Evolutionary conservation across 225 moss, liverwort and hornwort species (phyloP).

Genomic region (Lunularia cruciata): DNA sequence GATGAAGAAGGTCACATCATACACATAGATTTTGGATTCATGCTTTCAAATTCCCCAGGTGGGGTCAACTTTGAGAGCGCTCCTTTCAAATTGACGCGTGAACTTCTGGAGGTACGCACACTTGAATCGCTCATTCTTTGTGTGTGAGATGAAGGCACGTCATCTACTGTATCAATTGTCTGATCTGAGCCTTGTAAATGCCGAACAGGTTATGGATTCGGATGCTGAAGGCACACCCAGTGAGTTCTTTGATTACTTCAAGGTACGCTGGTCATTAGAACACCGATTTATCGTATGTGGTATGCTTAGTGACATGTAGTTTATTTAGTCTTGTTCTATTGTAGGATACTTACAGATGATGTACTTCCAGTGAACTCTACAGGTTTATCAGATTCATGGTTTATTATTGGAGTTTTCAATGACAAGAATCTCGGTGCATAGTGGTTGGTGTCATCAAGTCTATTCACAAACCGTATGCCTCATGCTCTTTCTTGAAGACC

Average conservation of each 20-base stretch:
- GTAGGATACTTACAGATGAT: no score
- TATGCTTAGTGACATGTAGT: no score
- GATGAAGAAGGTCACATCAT: conserved; percentile 99
- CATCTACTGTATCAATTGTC: background rate
- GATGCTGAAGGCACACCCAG: conserved; percentile 92
- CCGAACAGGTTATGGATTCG: conserved; percentile 88
- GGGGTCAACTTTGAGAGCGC: conserved; percentile 99
- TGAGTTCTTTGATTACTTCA: conserved; percentile 97
- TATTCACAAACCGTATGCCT: no score
- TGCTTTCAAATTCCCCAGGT: conserved; percentile 99
- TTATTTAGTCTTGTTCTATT: no score
- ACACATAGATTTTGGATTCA: conserved; percentile 97
- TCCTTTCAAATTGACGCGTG: conserved; percentile 97
- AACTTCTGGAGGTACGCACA: conserved; percentile 82
- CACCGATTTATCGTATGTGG: no score
- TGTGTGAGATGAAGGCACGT: background rate
- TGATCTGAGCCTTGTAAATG: background rate
- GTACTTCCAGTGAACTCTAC: no score
- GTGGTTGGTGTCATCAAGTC: no score
- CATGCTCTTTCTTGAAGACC: no score
- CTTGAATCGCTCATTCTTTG: background rate
- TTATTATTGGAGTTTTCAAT: no score
- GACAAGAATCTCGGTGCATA: no score
- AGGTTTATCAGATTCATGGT: no score
- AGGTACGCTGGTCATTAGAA: conserved; percentile 75